Base-by-base conservation (phyloP, 2,329 filamentous ascomycete genomes). In the Trichoderma polysporum region DNA sequence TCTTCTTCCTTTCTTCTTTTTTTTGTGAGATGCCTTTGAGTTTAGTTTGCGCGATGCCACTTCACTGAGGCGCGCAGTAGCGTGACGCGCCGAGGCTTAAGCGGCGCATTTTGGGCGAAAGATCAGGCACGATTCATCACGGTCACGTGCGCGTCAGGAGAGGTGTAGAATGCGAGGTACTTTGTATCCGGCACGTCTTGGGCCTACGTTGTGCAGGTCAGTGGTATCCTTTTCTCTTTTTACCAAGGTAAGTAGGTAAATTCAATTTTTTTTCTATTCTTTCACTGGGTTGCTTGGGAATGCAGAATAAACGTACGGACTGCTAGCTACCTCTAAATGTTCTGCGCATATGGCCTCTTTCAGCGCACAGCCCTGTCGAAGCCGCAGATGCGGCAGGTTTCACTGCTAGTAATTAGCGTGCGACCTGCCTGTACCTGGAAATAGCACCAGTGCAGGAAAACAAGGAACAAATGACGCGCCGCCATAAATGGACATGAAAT, bases 51-150 rank as follows among this genome's bases (percentile, higher is more conserved):
- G 71, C 70, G 72, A 73, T 71, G 69, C 62, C 27, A 65, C 61
- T 54, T 54, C 27, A 50, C 45, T 50, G 61, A 45, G 39, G 60
- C 63, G 62, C 66, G 62, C 66, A 39, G 56, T 37, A 68, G 54
- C 74, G 76, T 74, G 74, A 70, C 71, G 71, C 75, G 72, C 76
- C 76, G 76, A 77, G 59, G 75, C 75, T 77, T 77, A 77, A 71
- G 74, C 76, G 76, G 74, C 74, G 73, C 74, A 73, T 62, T 66
- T 66, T 57, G 52, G 66, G 49, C 29, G 25, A 54, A 60, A 37
- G 22, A 47, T 61, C 52, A 73, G 71, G 71, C 52, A 73, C 70
- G 45, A 53, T 62, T 29, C 33, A 70, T 52, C 68, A 71, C 68
- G 68, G 69, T 75, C 74, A 75, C 74, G 74, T 75, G 74, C 58